Conservation (phyloP, 805 yeast species). For the Lachancea sp. region DNA sequence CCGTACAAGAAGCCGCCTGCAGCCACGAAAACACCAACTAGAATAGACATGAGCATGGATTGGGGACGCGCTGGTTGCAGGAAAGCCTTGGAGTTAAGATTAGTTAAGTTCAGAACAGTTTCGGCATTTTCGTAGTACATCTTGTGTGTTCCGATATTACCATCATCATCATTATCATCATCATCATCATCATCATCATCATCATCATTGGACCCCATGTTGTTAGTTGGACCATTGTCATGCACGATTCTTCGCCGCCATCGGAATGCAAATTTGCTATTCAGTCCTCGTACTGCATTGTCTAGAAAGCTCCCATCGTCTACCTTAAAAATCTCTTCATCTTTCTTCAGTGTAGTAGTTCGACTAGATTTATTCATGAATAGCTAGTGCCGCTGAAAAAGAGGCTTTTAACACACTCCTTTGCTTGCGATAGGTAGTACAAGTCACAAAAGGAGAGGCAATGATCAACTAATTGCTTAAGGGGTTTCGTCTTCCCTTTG, state of each 20-base stretch:
- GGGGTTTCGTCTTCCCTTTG: no score
- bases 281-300: constrained; percentile 1
- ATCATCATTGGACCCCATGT: neutral
- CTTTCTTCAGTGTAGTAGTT: neutral
- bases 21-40: constrained; percentile 77
- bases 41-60: constrained; percentile 57
- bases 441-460: no score
- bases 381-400: neutral
- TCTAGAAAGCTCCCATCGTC: neutral
- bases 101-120: constrained; percentile 7
- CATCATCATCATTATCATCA: neutral
- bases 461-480: no score
- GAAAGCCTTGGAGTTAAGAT: constrained; percentile 21
- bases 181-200: neutral
- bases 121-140: constrained; percentile 4
- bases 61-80: constrained; percentile 33
- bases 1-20: constrained; percentile 90
- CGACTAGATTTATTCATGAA: neutral
- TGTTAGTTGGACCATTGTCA: neutral
- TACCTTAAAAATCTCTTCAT: neutral
- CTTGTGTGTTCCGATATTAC: neutral
- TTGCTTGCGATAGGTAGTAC: neutral
- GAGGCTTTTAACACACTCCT: neutral
- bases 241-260: constrained; percentile 3
- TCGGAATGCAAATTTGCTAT: neutral